These are phyloP conservation scores for Plasmodium yoelii DNA, from an alignment of 169 alveolate genomes.

Conservation along the genomic window DNA sequence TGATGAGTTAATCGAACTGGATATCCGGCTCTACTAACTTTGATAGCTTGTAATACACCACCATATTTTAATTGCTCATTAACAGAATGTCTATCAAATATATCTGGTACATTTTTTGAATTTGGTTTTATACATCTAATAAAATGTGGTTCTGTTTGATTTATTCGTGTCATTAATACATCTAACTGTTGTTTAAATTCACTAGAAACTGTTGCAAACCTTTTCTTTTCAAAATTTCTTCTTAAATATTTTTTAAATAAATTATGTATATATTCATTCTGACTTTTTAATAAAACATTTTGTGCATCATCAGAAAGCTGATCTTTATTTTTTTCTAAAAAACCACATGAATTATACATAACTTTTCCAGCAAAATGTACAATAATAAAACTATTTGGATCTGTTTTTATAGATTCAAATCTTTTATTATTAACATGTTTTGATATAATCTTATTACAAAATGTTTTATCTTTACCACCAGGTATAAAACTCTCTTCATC, in stretches of 20 bases:
- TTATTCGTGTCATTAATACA: constrained; percentile 90
- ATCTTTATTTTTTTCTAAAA: constrained; percentile 97
- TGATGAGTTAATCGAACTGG: constrained; percentile 93
- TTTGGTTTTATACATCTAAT: constrained; percentile 97
- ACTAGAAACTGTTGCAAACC: constrained; percentile 89
- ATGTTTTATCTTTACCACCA: constrained; percentile 90
- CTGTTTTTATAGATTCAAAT: constrained; percentile 87
- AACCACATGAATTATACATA: constrained; percentile 93
- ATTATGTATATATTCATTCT: constrained; percentile 43
- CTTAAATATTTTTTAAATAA: constrained; percentile 39
- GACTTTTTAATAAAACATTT: constrained; percentile 76
- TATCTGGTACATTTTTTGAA: constrained; percentile 86
- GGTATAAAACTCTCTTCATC: constrained; percentile 96
- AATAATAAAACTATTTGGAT: constrained; percentile 89
- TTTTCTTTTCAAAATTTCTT: constrained; percentile 64
- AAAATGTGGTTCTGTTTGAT: constrained; percentile 93
- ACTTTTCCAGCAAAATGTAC: constrained; percentile 98
- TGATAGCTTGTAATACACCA: constrained; percentile 94
- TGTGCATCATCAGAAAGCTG: constrained; percentile 89
- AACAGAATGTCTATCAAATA: constrained; percentile 92
- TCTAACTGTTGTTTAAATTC: constrained; percentile 94
- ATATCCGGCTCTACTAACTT: constrained; percentile 96
- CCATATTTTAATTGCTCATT: constrained; percentile 92
- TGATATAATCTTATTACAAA: constrained; percentile 85
- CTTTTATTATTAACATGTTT: constrained; percentile 83